Base-by-base conservation (phyloP, 1,284 basidiomycete genomes). In the Ganoderma sp. region DNA sequence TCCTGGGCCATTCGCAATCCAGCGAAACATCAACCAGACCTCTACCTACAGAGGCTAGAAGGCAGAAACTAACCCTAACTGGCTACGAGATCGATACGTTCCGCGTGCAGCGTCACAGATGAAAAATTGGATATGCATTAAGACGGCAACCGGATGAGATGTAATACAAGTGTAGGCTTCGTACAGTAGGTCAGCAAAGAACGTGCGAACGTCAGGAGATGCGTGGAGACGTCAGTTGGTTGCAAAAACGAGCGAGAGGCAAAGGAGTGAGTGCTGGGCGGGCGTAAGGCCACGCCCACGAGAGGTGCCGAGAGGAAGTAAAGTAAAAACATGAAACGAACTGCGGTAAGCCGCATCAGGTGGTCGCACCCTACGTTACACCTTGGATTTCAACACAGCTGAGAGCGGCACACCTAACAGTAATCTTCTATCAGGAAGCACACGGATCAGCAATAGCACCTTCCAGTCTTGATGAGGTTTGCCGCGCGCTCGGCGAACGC, bases 401-500 rank as follows among this genome's bases (percentile, higher is more conserved):
- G n/a, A 48, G 17, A n/a, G 19, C 45, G 45, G 43, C 43, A 45
- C 6, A 45, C 43, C 19, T 45, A 10, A 8, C 8, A 5, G 37
- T 32, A 43, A 43, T 43, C 15, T 17, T 17, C 42, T 15, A 43
- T 45, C 43, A 6, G 7, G 17, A 19, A 45, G 17, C 43, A 48
- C n/a, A 48, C n/a, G 7, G 19, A 45, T 54, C 58, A 66, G 22
- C 65, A 66, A 25, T 7, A 19, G 2, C 12, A 45, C 34, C n/a
- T 45, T 54, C 61, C 69, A n/a, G 19, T 43, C 64, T 71, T 71
- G 64, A 72, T 72, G 34, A 74, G 52, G 15, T 70, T 68, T 12
- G 73, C 73, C 3, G 64, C 69, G 3, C 73, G 66, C 65, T 74
- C 73, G n/a, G 73, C 73, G 28, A 74, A 45, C 7, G 69, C 70